Base-by-base conservation (phyloP, 2,329 filamentous ascomycete species). In the Colletotrichum siamense region DNA sequence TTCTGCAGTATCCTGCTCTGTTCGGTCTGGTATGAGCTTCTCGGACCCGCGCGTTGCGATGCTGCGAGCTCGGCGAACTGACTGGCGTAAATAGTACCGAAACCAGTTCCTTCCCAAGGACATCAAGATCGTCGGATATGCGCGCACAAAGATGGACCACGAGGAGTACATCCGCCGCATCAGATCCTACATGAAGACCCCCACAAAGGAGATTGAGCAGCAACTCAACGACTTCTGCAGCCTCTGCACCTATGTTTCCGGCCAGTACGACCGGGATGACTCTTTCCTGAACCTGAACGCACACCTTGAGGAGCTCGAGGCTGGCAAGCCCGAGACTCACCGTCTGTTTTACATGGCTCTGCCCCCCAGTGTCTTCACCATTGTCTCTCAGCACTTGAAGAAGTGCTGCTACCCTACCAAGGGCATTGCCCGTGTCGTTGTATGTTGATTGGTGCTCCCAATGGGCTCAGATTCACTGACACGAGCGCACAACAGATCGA, bases 291-390 rank as follows among this genome's bases (percentile, higher is more conserved):
- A 92, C 81, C 92, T 99, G 79, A 94, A 95, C 87, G 93, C 94
- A 85, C 96, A 98, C 85, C 90, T 99, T 73, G 92, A 95, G 83
- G 92, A 95, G 81, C 88, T 99, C 36, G 97, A 99, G 90, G 90
- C 94, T 83, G 94, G 92, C 78, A 93, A 93, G 80, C 91, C 94
- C 80, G 95, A 98, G 89, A 94, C 94, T 81, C 94, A 99, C 88
- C 93, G 97, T 81, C 91, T 99, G 81, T 99, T 99, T 90, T 99
- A 99, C 92, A 99, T 99, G 97, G 97, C 97, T 9, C 91, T 99
- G 36, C 97, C 97, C 8, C 97, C 97, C 64, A 98, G 96, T 81
- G 97, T 99, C 83, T 99, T 99, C 90, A 99, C 95, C 81, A 95
- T 96, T 77, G 97, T 99, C 79, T 99, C 96, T 6, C 95, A 99